A percentile compares a stretch with the other conserved stretches of the same genome.
Evolutionary conservation across 495 filamentous ascomycete species (phyloP).

Genomic region (Penicillium verhagenii): DNA sequence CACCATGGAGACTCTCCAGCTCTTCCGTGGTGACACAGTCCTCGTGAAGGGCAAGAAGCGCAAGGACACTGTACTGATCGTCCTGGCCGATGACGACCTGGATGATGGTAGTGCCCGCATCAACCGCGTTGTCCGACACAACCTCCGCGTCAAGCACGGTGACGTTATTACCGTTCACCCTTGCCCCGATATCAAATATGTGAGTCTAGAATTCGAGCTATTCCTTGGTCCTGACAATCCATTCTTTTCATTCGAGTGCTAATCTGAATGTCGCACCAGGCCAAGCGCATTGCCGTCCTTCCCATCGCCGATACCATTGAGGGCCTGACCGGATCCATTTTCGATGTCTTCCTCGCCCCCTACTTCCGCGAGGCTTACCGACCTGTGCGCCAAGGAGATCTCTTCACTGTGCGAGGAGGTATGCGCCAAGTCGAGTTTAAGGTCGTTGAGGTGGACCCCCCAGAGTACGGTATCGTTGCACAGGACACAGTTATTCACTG

Average conservation of each 20-base stretch:
- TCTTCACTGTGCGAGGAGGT: slow-evolving; percentile 94
- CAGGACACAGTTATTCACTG: slow-evolving; percentile 99
- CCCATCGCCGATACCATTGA: slow-evolving; percentile 98
- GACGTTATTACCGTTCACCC: slow-evolving; percentile 95
- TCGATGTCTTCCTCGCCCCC: slow-evolving; percentile 98
- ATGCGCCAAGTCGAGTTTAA: slow-evolving; percentile 99
- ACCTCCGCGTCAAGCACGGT: slow-evolving; percentile 96
- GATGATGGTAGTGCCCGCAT: slow-evolving; percentile 95
- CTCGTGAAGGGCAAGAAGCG: slow-evolving; percentile 99
- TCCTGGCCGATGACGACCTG: slow-evolving; percentile 94
- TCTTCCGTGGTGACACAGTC: slow-evolving; percentile 98
- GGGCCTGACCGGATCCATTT: slow-evolving; percentile 93
- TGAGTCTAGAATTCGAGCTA: slow-evolving; percentile 44
- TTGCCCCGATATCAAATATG: slow-evolving; percentile 99
- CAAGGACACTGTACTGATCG: slow-evolving; percentile 97
- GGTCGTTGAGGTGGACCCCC: slow-evolving; percentile 97
- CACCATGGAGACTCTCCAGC: slow-evolving; percentile 96
- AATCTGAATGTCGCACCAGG: slow-evolving; percentile 49
- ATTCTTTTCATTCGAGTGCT: slow-evolving; percentile 1
- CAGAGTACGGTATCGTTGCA: slow-evolving; percentile 96
- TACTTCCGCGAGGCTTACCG: slow-evolving; percentile 99
- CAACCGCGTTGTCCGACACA: slow-evolving; percentile 97
- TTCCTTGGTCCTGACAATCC: too few species aligned
- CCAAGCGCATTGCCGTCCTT: slow-evolving; percentile 97
- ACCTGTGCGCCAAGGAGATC: slow-evolving; percentile 91